These are phyloP conservation scores for Melastoma candidum DNA, from an alignment of 441 rosid species.

Conservation along the genomic window DNA sequence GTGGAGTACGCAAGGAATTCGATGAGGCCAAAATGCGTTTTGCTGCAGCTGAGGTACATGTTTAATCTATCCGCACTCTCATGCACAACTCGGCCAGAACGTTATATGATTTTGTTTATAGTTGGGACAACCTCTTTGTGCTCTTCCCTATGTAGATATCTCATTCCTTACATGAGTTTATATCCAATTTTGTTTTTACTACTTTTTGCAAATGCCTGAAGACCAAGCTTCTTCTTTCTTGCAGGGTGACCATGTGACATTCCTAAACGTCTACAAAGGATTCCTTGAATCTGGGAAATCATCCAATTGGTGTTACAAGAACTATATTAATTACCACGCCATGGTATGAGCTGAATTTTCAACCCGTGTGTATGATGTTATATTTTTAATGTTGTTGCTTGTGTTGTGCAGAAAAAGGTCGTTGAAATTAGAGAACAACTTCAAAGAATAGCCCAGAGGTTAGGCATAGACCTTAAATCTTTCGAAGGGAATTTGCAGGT, in stretches of 20 bases:
- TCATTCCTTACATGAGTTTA: too few relatives aligned
- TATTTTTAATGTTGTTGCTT: conserved; percentile 4
- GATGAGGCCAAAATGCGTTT: conserved; percentile 92
- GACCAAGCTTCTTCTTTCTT: background rate
- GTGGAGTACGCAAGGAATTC: conserved; percentile 73
- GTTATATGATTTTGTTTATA: too few relatives aligned
- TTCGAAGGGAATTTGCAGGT: too few relatives aligned
- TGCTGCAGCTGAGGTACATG: conserved; percentile 92
- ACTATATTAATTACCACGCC: conserved; percentile 74
- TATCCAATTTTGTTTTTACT: background rate
- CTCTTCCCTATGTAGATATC: too few relatives aligned
- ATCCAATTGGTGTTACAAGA: conserved; percentile 75
- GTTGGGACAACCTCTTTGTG: too few relatives aligned
- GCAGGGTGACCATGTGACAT: conserved; percentile 62
- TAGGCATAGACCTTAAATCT: too few relatives aligned
- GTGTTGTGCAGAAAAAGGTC: conserved; percentile 55
- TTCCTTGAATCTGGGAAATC: conserved; percentile 76
- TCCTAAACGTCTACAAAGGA: conserved; percentile 32
- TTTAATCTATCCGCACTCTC: conserved; percentile 1
- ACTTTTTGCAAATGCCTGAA: background rate
- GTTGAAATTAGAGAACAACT: conserved; percentile 58
- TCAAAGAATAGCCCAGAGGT: too few relatives aligned
- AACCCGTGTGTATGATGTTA: background rate
- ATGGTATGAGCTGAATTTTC: conserved; percentile 39
- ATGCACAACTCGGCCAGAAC: too few relatives aligned